phyloP scores from a whole-genome alignment of 2,329 filamentous ascomycete genomes.

The Decorospora gaudefroyi region DNA sequence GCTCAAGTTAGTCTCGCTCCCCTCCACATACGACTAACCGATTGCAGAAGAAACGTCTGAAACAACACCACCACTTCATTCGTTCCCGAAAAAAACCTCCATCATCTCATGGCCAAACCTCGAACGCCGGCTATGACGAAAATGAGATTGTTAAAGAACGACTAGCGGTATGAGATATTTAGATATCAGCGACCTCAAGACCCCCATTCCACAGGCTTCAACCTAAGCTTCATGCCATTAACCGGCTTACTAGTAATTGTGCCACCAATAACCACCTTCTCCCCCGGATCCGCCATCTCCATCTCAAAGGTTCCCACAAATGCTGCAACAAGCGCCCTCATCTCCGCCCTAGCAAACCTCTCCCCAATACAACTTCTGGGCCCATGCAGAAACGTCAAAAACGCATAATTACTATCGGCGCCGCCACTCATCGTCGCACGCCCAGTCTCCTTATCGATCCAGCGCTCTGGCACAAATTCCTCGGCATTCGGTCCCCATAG shows the following conservation, averaged over 20 bases:
- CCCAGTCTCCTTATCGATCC: conserved; percentile 49
- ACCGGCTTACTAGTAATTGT: conserved; percentile 48
- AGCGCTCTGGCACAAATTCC: conserved; percentile 52
- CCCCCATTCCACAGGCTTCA: conserved; percentile 33
- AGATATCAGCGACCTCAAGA: not conserved
- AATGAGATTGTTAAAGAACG: too few species aligned
- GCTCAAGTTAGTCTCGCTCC: too few species aligned
- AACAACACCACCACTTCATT: too few species aligned
- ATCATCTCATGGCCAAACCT: too few species aligned
- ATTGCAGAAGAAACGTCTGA: too few species aligned
- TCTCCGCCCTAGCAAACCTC: conserved; percentile 46
- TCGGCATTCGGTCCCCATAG: conserved; percentile 52
- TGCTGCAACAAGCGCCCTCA: conserved; percentile 45
- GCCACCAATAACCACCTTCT: conserved; percentile 39
- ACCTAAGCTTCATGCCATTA: conserved; percentile 45
- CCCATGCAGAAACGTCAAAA: conserved; percentile 53
- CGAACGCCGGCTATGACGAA: too few species aligned
- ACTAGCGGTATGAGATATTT: too few species aligned
- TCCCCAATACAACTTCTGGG: conserved; percentile 49
- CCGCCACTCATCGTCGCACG: conserved; percentile 50
- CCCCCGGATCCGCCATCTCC: conserved; percentile 39
- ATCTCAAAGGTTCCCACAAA: conserved; percentile 44
- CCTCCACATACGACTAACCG: too few species aligned
- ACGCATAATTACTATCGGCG: conserved; percentile 47
- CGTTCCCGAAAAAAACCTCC: too few species aligned